Evolutionary conservation across 148 eudicot species (phyloP), one percentile per base, ranked within the genome.

Genomic region (Fagopyrum esculentum): DNA sequence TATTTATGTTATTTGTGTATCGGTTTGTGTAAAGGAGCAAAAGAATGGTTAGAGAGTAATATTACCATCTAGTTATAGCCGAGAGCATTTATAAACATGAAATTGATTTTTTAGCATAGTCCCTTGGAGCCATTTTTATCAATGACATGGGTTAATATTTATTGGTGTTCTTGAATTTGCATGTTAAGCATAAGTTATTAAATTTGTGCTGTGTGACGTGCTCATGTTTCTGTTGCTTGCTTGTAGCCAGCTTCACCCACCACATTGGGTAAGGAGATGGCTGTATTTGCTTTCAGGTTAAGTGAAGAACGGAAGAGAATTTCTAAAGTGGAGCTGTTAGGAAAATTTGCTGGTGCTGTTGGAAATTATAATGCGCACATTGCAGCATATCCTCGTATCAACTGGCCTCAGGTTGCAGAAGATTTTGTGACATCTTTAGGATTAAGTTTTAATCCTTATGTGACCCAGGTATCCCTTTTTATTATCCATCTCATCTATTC

Each of bases 201-300:
- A 45, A 6, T 71, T 45, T 72, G 4, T 26, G 5, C 57, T n/a
- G 74, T 4, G 15, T 44, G 35, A 64, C 63, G 15, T 57, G 26
- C 74, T 81, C 78, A 83, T 73, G 72, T 60, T 6, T 47, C 64
- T 7, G 30, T 52, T 74, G 9, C 40, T 74, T 50, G 66, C 51
- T 29, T 87, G 82, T 85, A 94, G 98, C 88, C 98, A 76, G 98
- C 97, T 81, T 89, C 98, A 73, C 98, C 98, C 47, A 94, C 98
- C 59, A 91, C 98, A 1, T 81, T 89, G 76, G 98, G 96, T 44
- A 91, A 94, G 85, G 98, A 94, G 83, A 87, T 94, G 89, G 83
- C 95, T 60, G 85, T 90, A 51, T 88, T 90, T 85, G 96, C 89
- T 11, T 81, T 85, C 77, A 86, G 98, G 75, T 79, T 94, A 80